Evolutionary conservation across 257 asterid species (phyloP).

Genomic region (Capsicum chinense): DNA sequence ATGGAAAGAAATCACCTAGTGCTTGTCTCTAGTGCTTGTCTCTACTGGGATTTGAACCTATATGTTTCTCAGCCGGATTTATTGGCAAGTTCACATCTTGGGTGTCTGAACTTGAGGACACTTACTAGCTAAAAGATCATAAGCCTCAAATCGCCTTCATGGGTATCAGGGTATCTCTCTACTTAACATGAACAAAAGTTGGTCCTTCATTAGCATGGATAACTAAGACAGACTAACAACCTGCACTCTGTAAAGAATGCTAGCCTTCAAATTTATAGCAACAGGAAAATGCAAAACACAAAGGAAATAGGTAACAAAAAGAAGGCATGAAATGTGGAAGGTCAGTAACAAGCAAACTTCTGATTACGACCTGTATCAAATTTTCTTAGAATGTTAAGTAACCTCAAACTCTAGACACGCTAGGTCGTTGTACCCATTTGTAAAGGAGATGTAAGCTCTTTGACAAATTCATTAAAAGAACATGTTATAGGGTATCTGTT

Average conservation of each 20-base stretch:
- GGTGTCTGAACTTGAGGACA: background rate
- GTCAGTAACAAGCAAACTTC: slow-evolving; percentile 5
- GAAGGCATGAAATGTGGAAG: background rate
- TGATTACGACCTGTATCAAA: background rate
- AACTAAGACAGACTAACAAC: background rate
- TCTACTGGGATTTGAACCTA: background rate
- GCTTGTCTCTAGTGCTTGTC: background rate
- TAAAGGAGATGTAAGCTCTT: background rate
- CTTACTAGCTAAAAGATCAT: background rate
- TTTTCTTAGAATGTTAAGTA: background rate
- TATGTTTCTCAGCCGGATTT: background rate
- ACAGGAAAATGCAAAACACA: background rate
- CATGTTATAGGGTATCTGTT: background rate
- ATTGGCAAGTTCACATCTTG: background rate
- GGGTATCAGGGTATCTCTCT: background rate
- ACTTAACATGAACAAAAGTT: slow-evolving; percentile 18
- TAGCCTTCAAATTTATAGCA: background rate
- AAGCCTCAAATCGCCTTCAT: background rate
- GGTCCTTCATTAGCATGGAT: background rate
- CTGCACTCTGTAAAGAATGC: background rate
- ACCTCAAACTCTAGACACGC: background rate
- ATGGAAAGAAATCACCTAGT: background rate
- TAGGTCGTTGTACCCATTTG: background rate
- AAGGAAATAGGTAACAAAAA: slow-evolving; percentile 15
- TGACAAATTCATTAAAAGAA: background rate